Evolutionary conservation across 768 basidiomycete species (phyloP).

Genomic region (Boletus reticuloceps): DNA sequence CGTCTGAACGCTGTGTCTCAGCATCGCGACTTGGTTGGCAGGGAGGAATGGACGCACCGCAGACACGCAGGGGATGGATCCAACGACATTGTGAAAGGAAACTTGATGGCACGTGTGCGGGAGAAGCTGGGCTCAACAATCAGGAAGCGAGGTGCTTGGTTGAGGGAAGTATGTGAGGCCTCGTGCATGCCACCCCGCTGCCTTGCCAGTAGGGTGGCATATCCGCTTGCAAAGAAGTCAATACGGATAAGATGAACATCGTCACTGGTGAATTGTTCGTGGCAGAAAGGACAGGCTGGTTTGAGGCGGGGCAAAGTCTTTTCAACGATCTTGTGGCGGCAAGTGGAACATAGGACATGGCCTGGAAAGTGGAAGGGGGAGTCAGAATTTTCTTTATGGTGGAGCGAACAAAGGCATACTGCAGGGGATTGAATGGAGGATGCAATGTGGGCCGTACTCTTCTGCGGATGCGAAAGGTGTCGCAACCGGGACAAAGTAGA

Average conservation of each 20-base stretch:
- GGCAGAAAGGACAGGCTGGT: conserved; percentile 85
- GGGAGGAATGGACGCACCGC: too few relatives aligned
- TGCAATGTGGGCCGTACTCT: conserved; percentile 72
- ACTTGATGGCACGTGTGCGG: conserved; percentile 39
- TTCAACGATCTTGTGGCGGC: conserved; percentile 79
- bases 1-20: too few relatives aligned
- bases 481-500: too few relatives aligned
- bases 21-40: too few relatives aligned
- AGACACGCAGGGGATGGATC: too few relatives aligned
- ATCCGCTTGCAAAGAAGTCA: conserved; percentile 69
- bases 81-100: too few relatives aligned
- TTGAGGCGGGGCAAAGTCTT: conserved; percentile 67
- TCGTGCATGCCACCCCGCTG: conserved; percentile 51
- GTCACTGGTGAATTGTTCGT: conserved; percentile 67
- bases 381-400: conserved; percentile 25
- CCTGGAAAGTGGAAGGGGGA: conserved; percentile 40
- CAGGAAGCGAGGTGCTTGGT: conserved; percentile 47
- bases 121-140: conserved; percentile 39
- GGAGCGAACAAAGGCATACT: conserved; percentile 38
- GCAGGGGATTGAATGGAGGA: conserved; percentile 80
- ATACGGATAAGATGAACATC: conserved; percentile 74
- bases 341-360: conserved; percentile 73
- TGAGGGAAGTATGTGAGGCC: conserved; percentile 37
- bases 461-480: conserved; percentile 42
- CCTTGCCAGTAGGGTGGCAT: conserved; percentile 54